Percentiles rank a stretch among this genome's conserved stretches.
These are phyloP conservation scores for Novymonas esmeraldas DNA, from an alignment of 208 protist genomes.

Conservation along the genomic window DNA sequence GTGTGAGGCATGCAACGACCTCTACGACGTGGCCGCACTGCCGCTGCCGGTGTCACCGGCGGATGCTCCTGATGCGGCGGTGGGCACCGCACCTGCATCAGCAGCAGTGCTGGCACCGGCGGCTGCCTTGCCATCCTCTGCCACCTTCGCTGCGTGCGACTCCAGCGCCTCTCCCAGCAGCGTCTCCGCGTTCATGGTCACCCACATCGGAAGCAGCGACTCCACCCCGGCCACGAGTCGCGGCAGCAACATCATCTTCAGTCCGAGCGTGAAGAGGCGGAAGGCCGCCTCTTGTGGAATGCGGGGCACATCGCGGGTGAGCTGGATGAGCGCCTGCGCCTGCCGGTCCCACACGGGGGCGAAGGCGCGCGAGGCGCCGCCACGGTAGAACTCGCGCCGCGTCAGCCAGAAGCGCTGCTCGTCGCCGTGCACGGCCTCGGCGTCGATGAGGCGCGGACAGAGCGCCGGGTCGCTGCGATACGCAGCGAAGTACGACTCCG, in stretches of 20 bases:
- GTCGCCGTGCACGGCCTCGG: constrained; percentile 79
- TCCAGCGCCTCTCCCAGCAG: constrained; percentile 42
- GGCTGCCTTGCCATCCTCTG: neutral
- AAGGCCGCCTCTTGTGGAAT: constrained; percentile 85
- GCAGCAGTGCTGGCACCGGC: neutral
- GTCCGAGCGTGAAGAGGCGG: constrained; percentile 72
- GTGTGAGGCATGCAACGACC: too few species aligned
- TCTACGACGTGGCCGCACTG: too few species aligned
- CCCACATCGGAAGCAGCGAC: constrained; percentile 72
- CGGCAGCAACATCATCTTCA: constrained; percentile 80
- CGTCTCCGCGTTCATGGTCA: constrained; percentile 59
- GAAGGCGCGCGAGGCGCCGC: constrained; percentile 36
- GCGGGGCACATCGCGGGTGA: constrained; percentile 72
- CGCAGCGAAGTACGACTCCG: constrained; percentile 38
- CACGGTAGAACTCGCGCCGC: constrained; percentile 69
- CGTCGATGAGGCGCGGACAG: constrained; percentile 80
- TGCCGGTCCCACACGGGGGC: constrained; percentile 81
- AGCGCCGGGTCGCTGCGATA: constrained; percentile 36
- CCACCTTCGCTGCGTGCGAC: constrained; percentile 23
- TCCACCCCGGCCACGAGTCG: constrained; percentile 49
- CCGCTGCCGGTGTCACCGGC: neutral
- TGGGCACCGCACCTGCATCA: neutral
- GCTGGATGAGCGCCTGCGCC: constrained; percentile 77
- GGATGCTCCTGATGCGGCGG: neutral
- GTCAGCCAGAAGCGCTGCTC: constrained; percentile 79